Evolutionary conservation across 352 stramenopile species (phyloP).

Genomic region (Phytopythium aichiense): DNA sequence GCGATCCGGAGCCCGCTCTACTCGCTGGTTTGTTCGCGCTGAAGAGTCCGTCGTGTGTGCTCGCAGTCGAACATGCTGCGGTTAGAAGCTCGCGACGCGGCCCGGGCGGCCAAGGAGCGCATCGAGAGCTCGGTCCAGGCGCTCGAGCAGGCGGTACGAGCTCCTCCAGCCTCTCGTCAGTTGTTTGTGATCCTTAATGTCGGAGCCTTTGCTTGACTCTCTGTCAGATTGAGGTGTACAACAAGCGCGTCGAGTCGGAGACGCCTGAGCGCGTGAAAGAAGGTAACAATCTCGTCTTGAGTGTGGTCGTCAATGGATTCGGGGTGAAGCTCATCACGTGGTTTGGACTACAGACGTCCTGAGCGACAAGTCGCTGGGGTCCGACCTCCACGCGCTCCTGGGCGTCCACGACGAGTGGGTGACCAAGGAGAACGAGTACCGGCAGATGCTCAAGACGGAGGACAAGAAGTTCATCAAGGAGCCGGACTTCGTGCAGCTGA

Average conservation of each 20-base stretch:
- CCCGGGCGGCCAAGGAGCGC: slow-evolving; percentile 48
- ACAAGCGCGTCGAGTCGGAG: slow-evolving; percentile 22
- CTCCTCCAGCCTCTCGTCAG: background rate
- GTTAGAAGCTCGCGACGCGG: slow-evolving; percentile 71
- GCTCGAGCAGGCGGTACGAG: slow-evolving; percentile 21
- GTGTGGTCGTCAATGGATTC: background rate
- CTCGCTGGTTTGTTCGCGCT: background rate
- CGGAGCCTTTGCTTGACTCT: background rate
- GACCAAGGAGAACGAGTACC: slow-evolving; percentile 83
- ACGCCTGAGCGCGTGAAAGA: slow-evolving; percentile 51
- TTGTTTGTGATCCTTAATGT: background rate
- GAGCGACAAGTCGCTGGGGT: slow-evolving; percentile 51
- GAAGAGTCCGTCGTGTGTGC: background rate
- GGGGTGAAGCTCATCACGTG: background rate
- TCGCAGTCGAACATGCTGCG: slow-evolving; percentile 80
- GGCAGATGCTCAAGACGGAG: slow-evolving; percentile 87
- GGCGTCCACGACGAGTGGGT: slow-evolving; percentile 74
- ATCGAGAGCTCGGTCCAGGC: slow-evolving; percentile 43
- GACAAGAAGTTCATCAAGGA: slow-evolving; percentile 87
- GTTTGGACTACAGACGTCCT: slow-evolving; percentile 33
- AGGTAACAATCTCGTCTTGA: slow-evolving; percentile 20
- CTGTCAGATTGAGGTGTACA: slow-evolving; percentile 35
- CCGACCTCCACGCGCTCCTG: slow-evolving; percentile 45
- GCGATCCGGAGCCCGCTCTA: background rate
- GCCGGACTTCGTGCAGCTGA: slow-evolving; percentile 62